Conservation (phyloP, 495 filamentous ascomycete species). For the Xylaria castorea region DNA sequence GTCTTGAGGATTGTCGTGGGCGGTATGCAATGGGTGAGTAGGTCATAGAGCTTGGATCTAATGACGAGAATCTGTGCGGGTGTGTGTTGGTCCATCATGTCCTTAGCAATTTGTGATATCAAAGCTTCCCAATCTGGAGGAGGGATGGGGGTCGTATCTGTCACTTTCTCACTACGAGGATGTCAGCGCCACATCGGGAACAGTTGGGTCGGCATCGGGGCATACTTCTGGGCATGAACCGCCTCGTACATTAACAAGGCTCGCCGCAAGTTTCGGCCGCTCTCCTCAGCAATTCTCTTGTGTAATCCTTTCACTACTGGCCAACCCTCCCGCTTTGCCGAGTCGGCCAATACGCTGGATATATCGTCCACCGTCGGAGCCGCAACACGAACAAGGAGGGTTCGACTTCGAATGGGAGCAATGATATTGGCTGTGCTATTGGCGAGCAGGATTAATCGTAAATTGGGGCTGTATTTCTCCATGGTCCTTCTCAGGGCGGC, state of each 20-base stretch:
- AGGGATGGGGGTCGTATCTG: constrained; percentile 84
- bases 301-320: constrained; percentile 72
- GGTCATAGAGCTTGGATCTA: constrained; percentile 90
- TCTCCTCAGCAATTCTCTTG: constrained; percentile 85
- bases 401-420: constrained; percentile 89
- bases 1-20: constrained; percentile 91
- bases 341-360: constrained; percentile 72
- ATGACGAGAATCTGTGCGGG: constrained; percentile 85
- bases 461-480: constrained; percentile 98
- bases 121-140: constrained; percentile 96
- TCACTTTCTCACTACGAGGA: constrained; percentile 79
- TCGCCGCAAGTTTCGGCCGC: constrained; percentile 86
- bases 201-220: constrained; percentile 2
- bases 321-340: constrained; percentile 81
- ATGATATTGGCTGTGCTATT: constrained; percentile 98
- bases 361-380: constrained; percentile 89
- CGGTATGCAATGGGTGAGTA: constrained; percentile 96
- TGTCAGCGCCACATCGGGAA: constrained; percentile 23
- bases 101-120: constrained; percentile 82
- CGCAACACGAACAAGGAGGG: constrained; percentile 87
- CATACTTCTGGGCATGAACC: constrained; percentile 93
- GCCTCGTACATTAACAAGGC: constrained; percentile 96
- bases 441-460: constrained; percentile 88
- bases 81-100: constrained; percentile 90
- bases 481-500: constrained; percentile 94